These are phyloP conservation scores for Russula dissimulans DNA, from an alignment of 768 basidiomycete genomes.

Conservation along the genomic window DNA sequence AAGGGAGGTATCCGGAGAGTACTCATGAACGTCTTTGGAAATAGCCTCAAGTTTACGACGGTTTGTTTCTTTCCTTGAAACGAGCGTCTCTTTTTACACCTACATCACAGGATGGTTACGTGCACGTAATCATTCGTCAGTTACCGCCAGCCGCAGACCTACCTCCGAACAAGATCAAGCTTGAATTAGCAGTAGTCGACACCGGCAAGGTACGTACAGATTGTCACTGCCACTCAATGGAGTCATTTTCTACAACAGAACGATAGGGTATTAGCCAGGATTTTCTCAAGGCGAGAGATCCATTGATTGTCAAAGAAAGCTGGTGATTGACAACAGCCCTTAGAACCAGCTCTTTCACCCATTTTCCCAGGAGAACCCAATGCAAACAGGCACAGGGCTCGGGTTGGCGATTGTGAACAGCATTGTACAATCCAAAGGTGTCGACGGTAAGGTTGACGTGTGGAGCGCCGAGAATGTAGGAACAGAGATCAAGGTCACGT, in stretches of 20 bases:
- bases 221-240: not conserved
- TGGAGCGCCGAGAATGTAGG: slow-evolving; percentile 86
- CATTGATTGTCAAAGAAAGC: not conserved
- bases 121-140: slow-evolving; percentile 77
- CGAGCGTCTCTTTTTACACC: not conserved
- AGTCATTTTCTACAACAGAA: not conserved
- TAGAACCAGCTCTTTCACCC: slow-evolving; percentile 96
- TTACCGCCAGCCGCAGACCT: slow-evolving; percentile 47
- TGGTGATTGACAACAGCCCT: not conserved
- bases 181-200: slow-evolving; percentile 80
- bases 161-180: slow-evolving; percentile 50
- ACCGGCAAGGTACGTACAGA: slow-evolving; percentile 66
- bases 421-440: slow-evolving; percentile 76
- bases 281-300: slow-evolving; percentile 66
- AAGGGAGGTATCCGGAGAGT: slow-evolving; percentile 88
- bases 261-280: slow-evolving; percentile 80
- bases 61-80: slow-evolving; percentile 32
- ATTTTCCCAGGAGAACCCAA: slow-evolving; percentile 92
- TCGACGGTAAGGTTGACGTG: slow-evolving; percentile 88
- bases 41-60: slow-evolving; percentile 86
- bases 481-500: slow-evolving; percentile 83
- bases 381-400: slow-evolving; percentile 88
- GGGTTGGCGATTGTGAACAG: slow-evolving; percentile 94
- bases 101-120: slow-evolving; percentile 59
- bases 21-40: slow-evolving; percentile 91